Base-by-base conservation (phyloP, 805 yeast genomes). In the Schizosaccharomyces pombe region DNA sequence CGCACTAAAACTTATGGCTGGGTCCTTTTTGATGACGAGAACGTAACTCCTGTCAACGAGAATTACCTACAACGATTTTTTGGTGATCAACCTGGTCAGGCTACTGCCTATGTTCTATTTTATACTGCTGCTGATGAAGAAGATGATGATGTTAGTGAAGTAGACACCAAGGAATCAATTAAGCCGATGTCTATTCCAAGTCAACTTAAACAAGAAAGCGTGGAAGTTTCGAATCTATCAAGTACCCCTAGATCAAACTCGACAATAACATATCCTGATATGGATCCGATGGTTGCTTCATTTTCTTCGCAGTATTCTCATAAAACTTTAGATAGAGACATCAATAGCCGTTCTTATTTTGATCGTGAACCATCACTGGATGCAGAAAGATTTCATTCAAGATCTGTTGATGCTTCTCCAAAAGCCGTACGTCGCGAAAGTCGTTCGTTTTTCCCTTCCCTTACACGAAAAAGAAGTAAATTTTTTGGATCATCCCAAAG, bases 11-110 rank as follows among this genome's bases (percentile, higher is more conserved):
- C 75, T 24, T 75, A 77, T 43, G 87, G 95, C 0, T 91, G 98
- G 98, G 68, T 91, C 31, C 68, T 91, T 56, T 91, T 84, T 67
- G 98, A 91, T 64, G 98, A 91, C 65, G 97, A 91, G 65, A 79
- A 91, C 4, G 95, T 89, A 1, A 96, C 89, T 64, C 69, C 81
- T 14, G 86, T 91, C 8, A 85, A 80, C 59, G 94, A 85, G 58
- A 70, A 76, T 43, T 85, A 81, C 59, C 95, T 91, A 2, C 73
- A 79, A 65, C 75, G 82, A 60, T 91, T 87, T 62, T 81, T 85
- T 61, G 97, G 97, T 29, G 89, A 85, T 63, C 78, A 82, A 2
- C 81, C 83, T 2, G 91, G 94, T 5, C 72, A 85, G 62, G 86
- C 95, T 0, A 81, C 95, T 29, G 97, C 97, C 0, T 91, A 91